Evolutionary conservation across 2,329 filamentous ascomycete genomes (phyloP).

Genomic region (Fusarium sp.): DNA sequence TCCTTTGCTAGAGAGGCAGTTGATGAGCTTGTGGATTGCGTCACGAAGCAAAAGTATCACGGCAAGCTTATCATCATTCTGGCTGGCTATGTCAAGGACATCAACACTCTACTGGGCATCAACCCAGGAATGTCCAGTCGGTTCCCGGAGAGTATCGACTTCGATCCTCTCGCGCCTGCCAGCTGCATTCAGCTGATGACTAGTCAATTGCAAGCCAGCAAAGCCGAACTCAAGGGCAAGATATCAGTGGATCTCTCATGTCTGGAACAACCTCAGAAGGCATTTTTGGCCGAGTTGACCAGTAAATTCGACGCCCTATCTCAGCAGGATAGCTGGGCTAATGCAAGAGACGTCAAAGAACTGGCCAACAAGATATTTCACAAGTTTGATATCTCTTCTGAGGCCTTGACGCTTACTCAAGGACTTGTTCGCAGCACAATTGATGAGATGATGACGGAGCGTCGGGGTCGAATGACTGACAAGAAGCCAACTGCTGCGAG

Average conservation of each 20-base stretch:
- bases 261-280: slow-evolving; percentile 34
- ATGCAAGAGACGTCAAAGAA: slow-evolving; percentile 70
- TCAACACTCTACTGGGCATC: slow-evolving; percentile 70
- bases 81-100: slow-evolving; percentile 76
- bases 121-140: slow-evolving; percentile 74
- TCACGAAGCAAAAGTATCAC: slow-evolving; percentile 68
- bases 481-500: neutral
- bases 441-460: slow-evolving; percentile 40
- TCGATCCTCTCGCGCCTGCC: slow-evolving; percentile 58
- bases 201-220: slow-evolving; percentile 55
- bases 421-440: slow-evolving; percentile 31
- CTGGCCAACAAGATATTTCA: slow-evolving; percentile 65
- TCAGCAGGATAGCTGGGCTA: slow-evolving; percentile 67
- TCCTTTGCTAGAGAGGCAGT: slow-evolving; percentile 68
- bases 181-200: slow-evolving; percentile 56
- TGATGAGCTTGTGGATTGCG: slow-evolving; percentile 64
- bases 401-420: slow-evolving; percentile 36
- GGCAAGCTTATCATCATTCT: slow-evolving; percentile 75
- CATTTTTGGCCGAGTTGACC: slow-evolving; percentile 29
- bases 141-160: slow-evolving; percentile 72
- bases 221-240: slow-evolving; percentile 29
- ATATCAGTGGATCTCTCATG: slow-evolving; percentile 44
- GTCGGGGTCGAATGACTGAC: slow-evolving; percentile 22
- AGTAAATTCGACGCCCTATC: slow-evolving; percentile 57
- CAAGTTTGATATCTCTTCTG: slow-evolving; percentile 34